Percentiles rank a stretch among this genome's conserved stretches.
Evolutionary conservation across 768 basidiomycete genomes (phyloP).

Genomic region (Suillus discolor): DNA sequence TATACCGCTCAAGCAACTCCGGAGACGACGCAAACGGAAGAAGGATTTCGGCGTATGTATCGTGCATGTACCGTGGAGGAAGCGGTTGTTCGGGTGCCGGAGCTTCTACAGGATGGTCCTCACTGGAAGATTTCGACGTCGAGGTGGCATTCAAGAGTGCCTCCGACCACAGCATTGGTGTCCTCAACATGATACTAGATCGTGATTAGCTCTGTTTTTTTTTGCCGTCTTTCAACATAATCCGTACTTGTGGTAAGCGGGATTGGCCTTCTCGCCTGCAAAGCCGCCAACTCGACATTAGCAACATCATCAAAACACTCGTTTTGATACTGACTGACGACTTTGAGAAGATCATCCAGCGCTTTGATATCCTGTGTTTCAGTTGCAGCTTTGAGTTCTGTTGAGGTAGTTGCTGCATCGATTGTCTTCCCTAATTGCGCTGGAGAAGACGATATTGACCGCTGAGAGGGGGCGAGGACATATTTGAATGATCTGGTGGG

Average conservation of each 20-base stretch:
- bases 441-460: conserved; percentile 7
- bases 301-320: not conserved
- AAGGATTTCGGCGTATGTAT: conserved; percentile 68
- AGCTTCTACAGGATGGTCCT: conserved; percentile 15
- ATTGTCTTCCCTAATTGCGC: not conserved
- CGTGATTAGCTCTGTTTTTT: conserved; percentile 7
- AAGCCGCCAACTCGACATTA: not conserved
- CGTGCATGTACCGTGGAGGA: conserved; percentile 61
- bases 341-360: conserved; percentile 58
- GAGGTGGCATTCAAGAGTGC: conserved; percentile 44
- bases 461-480: not conserved
- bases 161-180: conserved; percentile 59
- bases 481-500: not conserved
- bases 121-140: conserved; percentile 19
- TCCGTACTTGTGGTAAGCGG: conserved; percentile 53
- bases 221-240: not conserved
- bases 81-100: conserved; percentile 25
- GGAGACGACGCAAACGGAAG: conserved; percentile 66
- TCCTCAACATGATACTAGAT: conserved; percentile 54
- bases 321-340: conserved; percentile 52
- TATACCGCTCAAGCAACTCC: conserved; percentile 65
- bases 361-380: conserved; percentile 61
- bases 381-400: conserved; percentile 31
- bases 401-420: conserved; percentile 3
- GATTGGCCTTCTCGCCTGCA: conserved; percentile 53